phyloP scores from a whole-genome alignment of 164 flowering plant genomes.

The Hamamelis virginiana region DNA sequence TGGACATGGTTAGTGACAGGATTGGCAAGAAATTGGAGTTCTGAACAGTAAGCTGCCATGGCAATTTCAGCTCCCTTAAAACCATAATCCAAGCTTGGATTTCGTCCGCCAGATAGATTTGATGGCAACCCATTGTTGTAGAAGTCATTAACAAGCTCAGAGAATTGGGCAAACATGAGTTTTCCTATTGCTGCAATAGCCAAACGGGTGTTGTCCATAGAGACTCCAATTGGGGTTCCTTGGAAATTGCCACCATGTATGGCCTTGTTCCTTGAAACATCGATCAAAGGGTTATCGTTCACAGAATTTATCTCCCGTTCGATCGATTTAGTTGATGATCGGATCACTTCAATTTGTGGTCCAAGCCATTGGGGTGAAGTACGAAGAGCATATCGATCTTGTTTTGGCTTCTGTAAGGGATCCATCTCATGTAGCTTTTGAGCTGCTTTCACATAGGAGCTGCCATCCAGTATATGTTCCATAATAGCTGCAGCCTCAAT shows the following conservation, averaged over 20 bases:
- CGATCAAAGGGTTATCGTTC: too few species aligned
- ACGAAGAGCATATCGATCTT: too few species aligned
- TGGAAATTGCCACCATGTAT: slow-evolving; percentile 4
- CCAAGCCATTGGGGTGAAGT: too few species aligned
- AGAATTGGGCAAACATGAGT: too few species aligned
- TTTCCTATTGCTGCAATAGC: slow-evolving; percentile 1
- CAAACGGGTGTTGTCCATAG: slow-evolving; percentile 2
- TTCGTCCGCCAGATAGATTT: slow-evolving; percentile 13
- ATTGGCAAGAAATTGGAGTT: slow-evolving; percentile 10
- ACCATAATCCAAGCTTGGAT: too few species aligned
- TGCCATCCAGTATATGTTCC: slow-evolving; percentile 30
- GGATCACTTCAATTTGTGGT: slow-evolving; percentile 1
- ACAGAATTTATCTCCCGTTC: background rate
- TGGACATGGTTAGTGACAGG: slow-evolving; percentile 14
- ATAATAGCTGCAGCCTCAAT: too few species aligned
- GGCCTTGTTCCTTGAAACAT: slow-evolving; percentile 8
- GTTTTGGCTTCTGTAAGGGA: slow-evolving; percentile 28
- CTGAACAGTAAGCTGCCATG: slow-evolving; percentile 10
- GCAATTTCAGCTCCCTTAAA: too few species aligned
- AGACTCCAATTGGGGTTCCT: slow-evolving; percentile 4
- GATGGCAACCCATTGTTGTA: slow-evolving; percentile 19
- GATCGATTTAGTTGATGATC: background rate
- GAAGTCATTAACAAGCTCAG: too few species aligned
- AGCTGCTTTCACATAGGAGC: slow-evolving; percentile 20
- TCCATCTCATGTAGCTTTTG: slow-evolving; percentile 20